Conservation (phyloP, 2,329 filamentous ascomycete genomes). For the Aspergillus ochraceus region DNA sequence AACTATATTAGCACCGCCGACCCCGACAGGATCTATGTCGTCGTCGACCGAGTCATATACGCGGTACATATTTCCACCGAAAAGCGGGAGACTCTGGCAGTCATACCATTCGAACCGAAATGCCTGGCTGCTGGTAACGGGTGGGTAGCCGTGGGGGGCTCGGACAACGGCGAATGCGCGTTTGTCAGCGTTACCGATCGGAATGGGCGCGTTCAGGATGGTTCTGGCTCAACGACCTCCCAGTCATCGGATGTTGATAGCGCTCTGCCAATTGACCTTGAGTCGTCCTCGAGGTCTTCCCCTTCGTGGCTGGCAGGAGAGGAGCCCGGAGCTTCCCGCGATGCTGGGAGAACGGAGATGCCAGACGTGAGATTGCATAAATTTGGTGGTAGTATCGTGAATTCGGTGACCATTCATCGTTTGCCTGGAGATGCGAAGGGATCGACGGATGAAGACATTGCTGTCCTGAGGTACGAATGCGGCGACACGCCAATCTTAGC, state of each 20-base stretch:
- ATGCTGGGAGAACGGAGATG: conserved; percentile 19
- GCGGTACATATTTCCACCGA: conserved; percentile 67
- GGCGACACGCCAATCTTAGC: conserved; percentile 45
- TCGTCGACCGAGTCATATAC: conserved; percentile 72
- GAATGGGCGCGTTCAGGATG: conserved; percentile 39
- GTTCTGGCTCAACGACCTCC: conserved; percentile 33
- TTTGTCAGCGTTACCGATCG: conserved; percentile 63
- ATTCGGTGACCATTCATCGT: conserved; percentile 65
- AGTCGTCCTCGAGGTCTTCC: conserved; percentile 25
- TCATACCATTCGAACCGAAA: conserved; percentile 71
- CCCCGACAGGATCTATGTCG: conserved; percentile 79
- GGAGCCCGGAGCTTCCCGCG: conserved; percentile 18
- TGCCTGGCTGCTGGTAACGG: conserved; percentile 84
- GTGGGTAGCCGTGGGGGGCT: conserved; percentile 86
- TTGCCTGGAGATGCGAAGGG: conserved; percentile 45
- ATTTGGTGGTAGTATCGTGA: conserved; percentile 65
- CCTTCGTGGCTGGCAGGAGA: conserved; percentile 26
- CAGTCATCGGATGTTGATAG: conserved; percentile 54
- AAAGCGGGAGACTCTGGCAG: conserved; percentile 71
- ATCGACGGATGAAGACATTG: conserved; percentile 57
- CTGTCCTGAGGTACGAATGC: conserved; percentile 47
- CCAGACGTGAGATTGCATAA: conserved; percentile 56
- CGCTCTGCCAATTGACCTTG: conserved; percentile 55
- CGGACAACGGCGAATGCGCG: conserved; percentile 80
- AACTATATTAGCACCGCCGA: conserved; percentile 84